A percentile compares a stretch with the other conserved stretches of the same genome.
phyloP scores from a whole-genome alignment of 495 filamentous ascomycete genomes.

The Aspergillus saccharolyticus region DNA sequence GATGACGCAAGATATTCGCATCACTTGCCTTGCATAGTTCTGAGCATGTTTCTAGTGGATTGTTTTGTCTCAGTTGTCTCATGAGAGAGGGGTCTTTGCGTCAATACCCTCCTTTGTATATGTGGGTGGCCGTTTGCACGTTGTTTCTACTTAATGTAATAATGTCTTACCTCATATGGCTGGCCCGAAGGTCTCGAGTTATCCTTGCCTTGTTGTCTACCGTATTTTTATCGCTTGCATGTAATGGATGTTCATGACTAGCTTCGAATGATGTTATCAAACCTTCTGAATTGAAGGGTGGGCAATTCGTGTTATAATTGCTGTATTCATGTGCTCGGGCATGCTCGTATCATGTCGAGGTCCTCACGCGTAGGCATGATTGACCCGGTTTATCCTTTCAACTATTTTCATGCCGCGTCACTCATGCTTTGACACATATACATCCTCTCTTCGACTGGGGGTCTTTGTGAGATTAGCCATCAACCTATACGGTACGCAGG shows the following conservation, averaged over 20 bases:
- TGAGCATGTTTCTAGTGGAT: constrained; percentile 12
- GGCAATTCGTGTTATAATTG: no score
- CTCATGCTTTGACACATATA: no score
- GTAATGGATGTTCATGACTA: constrained; percentile 1
- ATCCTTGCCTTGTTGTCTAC: neutral
- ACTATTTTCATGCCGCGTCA: no score
- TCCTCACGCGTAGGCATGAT: no score
- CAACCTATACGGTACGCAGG: no score
- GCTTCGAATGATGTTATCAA: neutral
- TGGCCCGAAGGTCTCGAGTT: constrained; percentile 1
- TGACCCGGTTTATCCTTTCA: no score
- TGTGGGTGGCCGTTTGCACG: constrained; percentile 15
- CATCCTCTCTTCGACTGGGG: no score
- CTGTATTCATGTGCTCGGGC: no score
- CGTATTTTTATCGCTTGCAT: neutral
- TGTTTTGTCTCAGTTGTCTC: neutral
- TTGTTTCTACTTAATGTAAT: constrained; percentile 19
- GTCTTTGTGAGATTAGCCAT: no score
- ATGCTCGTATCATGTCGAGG: no score
- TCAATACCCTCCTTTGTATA: constrained; percentile 27
- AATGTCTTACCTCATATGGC: constrained; percentile 20
- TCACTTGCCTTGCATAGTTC: constrained; percentile 16
- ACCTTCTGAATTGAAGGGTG: neutral
- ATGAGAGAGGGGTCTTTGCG: constrained; percentile 16
- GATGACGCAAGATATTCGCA: constrained; percentile 11